Percentiles rank a stretch among this genome's conserved stretches.
Evolutionary conservation across 257 asterid genomes (phyloP).

Genomic region (Capsicum rhomboideum): DNA sequence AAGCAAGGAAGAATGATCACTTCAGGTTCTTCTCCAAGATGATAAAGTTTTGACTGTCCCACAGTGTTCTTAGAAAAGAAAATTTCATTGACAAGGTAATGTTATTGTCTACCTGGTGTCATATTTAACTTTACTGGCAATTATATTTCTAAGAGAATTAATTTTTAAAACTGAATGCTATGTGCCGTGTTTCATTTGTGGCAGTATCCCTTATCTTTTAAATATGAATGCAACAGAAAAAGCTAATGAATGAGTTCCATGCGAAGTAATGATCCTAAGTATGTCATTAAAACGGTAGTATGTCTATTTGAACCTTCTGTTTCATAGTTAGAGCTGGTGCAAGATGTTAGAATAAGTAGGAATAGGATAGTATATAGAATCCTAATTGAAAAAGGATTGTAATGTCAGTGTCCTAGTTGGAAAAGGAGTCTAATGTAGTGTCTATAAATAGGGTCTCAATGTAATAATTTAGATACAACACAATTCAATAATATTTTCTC

Average conservation of each 20-base stretch:
- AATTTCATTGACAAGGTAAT: conserved; percentile 74
- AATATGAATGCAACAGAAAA: neutral
- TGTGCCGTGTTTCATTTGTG: neutral
- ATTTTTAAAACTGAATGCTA: neutral
- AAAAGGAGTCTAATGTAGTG: no score
- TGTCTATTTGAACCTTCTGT: neutral
- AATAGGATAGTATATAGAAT: no score
- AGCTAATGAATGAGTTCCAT: neutral
- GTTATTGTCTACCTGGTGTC: neutral
- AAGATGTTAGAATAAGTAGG: no score
- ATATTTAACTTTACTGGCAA: neutral
- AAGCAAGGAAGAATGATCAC: conserved; percentile 57
- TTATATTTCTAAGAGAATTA: neutral
- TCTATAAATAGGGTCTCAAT: no score
- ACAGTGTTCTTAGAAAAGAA: conserved; percentile 47
- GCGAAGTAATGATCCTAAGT: neutral
- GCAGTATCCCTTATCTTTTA: neutral
- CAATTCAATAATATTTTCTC: no score
- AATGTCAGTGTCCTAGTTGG: no score
- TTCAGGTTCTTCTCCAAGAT: conserved; percentile 86
- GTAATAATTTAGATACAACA: no score
- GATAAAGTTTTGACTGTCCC: conserved; percentile 61
- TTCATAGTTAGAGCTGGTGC: neutral
- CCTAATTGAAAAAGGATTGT: no score
- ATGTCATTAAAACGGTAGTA: neutral